Base-by-base conservation (phyloP, 1,284 basidiomycete species). In the Microbotryum silenes-acaulis region DNA sequence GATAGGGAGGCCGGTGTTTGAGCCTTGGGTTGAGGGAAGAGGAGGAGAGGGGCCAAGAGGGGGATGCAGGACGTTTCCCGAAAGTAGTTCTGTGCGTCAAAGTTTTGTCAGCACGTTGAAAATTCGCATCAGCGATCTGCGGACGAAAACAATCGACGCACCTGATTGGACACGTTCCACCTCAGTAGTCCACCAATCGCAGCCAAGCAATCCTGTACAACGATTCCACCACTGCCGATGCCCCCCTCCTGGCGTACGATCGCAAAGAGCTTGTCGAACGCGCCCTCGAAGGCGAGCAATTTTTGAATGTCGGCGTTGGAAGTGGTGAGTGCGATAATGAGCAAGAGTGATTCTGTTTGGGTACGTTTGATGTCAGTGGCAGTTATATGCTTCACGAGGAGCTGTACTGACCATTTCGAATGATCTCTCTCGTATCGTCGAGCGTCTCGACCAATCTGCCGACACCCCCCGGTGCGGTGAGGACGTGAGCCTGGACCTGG, bases 221-320 rank as follows among this genome's bases (percentile, higher is more conserved):
- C 87, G 63, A 88, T 81, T 8, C 92, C 92, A 21, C 91, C 91
- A n/a, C 74, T 72, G 70, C 97, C 93, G 46, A 94, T 81, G 0
- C 96, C 91, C 47, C 91, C 89, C 76, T 97, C 94, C 62, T 84
- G 81, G 8, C 83, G 81, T 64, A 97, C 83, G 54, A 91, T 91
- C 63, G 87, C 86, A 77, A 98, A 91, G 37, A 97, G 81, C 73
- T 88, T 91, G 78, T 99, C 94, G 73, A 99, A 97, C 0, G 89
- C 89, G 33, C 96, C 93, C 70, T 94, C 92, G 73, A 99, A 99
- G 0, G 93, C 92, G 49, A 97, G 84, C 25, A 97, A 86, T 77
- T 97, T 98, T 74, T 97, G 94, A 54, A 98, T 89, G 74, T 97
- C 92, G 42, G 90, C 84, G 71, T 89, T 97, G 68, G 91, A 87